Evolutionary conservation across 164 flowering plant genomes (phyloP).

Genomic region (Vitis amurensis): DNA sequence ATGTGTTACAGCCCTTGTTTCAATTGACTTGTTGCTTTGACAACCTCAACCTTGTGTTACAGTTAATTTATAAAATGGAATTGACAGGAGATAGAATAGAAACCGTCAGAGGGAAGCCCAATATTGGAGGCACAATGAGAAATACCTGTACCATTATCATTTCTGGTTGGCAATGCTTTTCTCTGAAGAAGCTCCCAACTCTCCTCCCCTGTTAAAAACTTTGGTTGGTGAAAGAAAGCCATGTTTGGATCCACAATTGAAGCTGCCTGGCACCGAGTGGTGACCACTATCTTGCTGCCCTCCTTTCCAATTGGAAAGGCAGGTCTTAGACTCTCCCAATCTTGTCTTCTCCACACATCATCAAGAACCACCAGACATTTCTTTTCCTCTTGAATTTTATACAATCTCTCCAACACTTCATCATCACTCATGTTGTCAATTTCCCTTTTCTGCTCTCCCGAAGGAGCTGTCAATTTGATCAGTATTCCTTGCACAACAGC

Average conservation of each 20-base stretch:
- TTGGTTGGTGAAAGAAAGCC: background rate
- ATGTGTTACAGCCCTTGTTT: no score
- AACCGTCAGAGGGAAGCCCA: no score
- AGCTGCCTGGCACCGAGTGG: slow-evolving; percentile 24
- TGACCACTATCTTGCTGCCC: slow-evolving; percentile 25
- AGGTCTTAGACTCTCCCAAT: slow-evolving; percentile 23
- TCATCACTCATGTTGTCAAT: background rate
- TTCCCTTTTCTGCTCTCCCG: slow-evolving; percentile 1
- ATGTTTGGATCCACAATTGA: slow-evolving; percentile 9
- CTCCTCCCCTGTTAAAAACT: slow-evolving; percentile 7
- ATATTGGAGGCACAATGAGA: no score
- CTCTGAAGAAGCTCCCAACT: slow-evolving; percentile 27
- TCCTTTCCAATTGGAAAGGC: slow-evolving; percentile 12
- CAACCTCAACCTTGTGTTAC: no score
- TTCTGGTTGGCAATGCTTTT: no score
- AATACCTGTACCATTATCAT: no score
- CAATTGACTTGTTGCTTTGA: no score
- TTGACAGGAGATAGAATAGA: no score
- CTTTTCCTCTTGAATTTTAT: slow-evolving; percentile 4
- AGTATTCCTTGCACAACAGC: slow-evolving; percentile 13
- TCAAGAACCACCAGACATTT: slow-evolving; percentile 41
- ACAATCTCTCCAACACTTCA: slow-evolving; percentile 6
- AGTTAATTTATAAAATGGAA: no score
- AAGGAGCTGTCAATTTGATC: background rate
- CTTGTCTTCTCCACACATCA: slow-evolving; percentile 28